Conservation (phyloP, 2,329 filamentous ascomycete genomes). For the Fusarium austroafricanum region DNA sequence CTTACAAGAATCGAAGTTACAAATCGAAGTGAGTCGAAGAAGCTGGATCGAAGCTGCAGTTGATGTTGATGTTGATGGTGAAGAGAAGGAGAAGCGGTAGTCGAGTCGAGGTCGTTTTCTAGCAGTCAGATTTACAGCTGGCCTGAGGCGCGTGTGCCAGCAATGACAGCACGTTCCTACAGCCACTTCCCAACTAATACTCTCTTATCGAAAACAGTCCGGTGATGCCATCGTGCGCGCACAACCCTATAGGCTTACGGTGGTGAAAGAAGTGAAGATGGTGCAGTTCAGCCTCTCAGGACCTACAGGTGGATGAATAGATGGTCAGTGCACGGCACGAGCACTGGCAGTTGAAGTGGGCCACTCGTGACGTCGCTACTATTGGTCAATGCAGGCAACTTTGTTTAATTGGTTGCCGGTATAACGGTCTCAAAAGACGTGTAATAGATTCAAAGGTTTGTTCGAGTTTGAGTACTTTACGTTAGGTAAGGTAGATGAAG, state of each 20-base stretch:
- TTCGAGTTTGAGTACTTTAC: too few relatives aligned
- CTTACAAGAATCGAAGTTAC: constrained; percentile 23
- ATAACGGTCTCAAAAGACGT: too few relatives aligned
- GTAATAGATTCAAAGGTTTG: too few relatives aligned
- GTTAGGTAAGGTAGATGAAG: too few relatives aligned
- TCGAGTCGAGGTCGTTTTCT: constrained; percentile 8
- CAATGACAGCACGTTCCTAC: not conserved
- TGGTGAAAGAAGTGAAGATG: constrained; percentile 23
- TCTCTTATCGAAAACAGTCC: constrained; percentile 6
- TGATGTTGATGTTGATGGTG: constrained; percentile 25
- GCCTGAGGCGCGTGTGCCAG: constrained; percentile 10
- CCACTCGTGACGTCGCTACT: not conserved
- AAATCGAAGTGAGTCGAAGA: constrained; percentile 5
- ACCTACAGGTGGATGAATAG: not conserved
- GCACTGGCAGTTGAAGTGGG: constrained; percentile 13
- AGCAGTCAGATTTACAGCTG: constrained; percentile 5
- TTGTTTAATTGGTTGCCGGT: not conserved
- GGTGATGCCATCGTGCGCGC: constrained; percentile 27
- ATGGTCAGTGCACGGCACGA: constrained; percentile 3
- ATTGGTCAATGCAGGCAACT: constrained; percentile 1
- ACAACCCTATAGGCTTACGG: constrained; percentile 6
- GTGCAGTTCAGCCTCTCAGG: constrained; percentile 4
- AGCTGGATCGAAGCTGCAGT: constrained; percentile 16
- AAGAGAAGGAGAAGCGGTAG: not conserved
- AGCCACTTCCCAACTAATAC: constrained; percentile 1